A percentile compares a stretch with the other conserved stretches of the same genome.
Evolutionary conservation across 2,329 filamentous ascomycete genomes (phyloP).

Genomic region (Zasmidium cellare): DNA sequence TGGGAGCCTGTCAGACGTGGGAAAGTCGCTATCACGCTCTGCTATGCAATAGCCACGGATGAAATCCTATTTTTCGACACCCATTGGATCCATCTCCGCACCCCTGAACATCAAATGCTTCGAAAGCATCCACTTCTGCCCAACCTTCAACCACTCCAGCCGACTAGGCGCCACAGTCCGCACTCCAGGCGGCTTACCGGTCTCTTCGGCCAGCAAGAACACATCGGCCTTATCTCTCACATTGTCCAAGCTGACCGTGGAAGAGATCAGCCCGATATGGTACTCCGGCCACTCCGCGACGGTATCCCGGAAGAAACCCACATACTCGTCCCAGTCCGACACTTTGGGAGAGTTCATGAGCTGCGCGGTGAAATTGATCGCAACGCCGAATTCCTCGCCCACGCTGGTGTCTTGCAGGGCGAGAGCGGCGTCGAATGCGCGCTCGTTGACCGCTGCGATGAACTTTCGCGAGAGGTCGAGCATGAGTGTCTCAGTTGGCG

Average conservation of each 20-base stretch:
- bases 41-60: too few relatives aligned
- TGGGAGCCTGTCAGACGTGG: too few relatives aligned
- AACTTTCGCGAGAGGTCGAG: background rate
- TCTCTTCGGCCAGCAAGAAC: background rate
- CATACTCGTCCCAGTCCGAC: background rate
- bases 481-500: background rate
- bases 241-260: background rate
- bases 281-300: background rate
- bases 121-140: background rate
- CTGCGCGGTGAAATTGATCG: background rate
- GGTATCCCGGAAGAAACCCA: background rate
- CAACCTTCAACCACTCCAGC: background rate
- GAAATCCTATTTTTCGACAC: background rate
- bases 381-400: background rate
- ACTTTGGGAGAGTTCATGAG: background rate
- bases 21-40: too few relatives aligned
- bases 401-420: background rate
- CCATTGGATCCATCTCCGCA: background rate
- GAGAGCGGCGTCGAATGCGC: background rate
- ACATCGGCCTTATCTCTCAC: background rate
- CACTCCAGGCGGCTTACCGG: conserved; percentile 32
- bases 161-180: conserved; percentile 23
- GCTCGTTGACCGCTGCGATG: background rate
- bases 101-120: background rate
- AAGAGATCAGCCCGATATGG: background rate